Percentiles rank a stretch among this genome's conserved stretches.
These are phyloP conservation scores for Ascochyta lentis DNA, from an alignment of 2,329 filamentous ascomycete species.

Conservation along the genomic window DNA sequence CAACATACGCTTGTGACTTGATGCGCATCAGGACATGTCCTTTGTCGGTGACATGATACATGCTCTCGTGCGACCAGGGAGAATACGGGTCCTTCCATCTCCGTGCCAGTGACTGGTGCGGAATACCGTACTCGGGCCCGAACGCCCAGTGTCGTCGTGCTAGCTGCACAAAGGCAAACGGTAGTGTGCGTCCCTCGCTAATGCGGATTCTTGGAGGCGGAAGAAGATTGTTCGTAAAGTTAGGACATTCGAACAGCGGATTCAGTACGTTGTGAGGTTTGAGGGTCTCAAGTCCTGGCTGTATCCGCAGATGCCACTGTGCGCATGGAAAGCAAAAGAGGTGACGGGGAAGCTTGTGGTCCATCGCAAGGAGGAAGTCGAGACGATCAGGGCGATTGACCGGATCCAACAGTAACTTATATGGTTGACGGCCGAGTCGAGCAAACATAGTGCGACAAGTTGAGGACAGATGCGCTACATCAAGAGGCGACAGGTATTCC, in stretches of 20 bases:
- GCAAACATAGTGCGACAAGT: conserved; percentile 38
- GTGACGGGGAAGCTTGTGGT: conserved; percentile 60
- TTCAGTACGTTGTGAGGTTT: conserved; percentile 62
- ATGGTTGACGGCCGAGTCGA: conserved; percentile 32
- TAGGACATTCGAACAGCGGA: conserved; percentile 64
- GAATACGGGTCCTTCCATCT: conserved; percentile 61
- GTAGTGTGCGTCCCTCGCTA: conserved; percentile 61
- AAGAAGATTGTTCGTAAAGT: conserved; percentile 57
- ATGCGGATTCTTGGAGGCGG: conserved; percentile 59
- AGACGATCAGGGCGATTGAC: conserved; percentile 56
- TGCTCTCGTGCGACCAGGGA: conserved; percentile 62
- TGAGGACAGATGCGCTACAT: conserved; percentile 37
- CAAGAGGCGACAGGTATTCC: conserved; percentile 36
- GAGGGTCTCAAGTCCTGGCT: conserved; percentile 61
- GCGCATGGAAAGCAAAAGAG: conserved; percentile 66
- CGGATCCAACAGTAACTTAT: conserved; percentile 40
- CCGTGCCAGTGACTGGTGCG: conserved; percentile 52
- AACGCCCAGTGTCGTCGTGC: conserved; percentile 58
- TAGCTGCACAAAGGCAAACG: conserved; percentile 67
- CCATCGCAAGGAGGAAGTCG: conserved; percentile 60
- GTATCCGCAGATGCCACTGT: conserved; percentile 61
- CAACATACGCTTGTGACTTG: conserved; percentile 60
- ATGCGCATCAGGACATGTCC: conserved; percentile 65
- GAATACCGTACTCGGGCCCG: conserved; percentile 48
- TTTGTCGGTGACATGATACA: conserved; percentile 60